These are phyloP conservation scores for Picochlorum sp. DNA, from an alignment of 139 green algal genomes.

Conservation along the genomic window DNA sequence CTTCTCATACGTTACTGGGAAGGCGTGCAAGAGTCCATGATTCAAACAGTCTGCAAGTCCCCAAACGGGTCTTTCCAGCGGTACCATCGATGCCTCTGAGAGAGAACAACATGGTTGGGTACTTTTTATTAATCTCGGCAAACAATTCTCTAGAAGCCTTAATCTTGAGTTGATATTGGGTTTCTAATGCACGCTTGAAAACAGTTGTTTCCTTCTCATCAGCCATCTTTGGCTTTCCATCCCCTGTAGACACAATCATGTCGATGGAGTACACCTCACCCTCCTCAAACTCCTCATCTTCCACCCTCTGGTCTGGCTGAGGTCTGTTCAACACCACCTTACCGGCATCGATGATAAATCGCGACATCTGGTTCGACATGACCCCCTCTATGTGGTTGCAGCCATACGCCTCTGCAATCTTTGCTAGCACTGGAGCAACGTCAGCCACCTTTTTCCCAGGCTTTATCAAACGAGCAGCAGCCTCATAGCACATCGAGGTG, in stretches of 20 bases:
- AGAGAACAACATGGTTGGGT: conserved; percentile 89
- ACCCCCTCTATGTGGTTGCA: conserved; percentile 94
- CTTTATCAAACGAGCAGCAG: conserved; percentile 78
- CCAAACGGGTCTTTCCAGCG: conserved; percentile 45
- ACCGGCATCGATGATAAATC: conserved; percentile 95
- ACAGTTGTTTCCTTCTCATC: conserved; percentile 97
- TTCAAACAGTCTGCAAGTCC: conserved; percentile 88
- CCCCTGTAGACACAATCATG: conserved; percentile 84
- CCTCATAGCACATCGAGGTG: conserved; percentile 72
- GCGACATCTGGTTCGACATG: conserved; percentile 87
- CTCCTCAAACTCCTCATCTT: conserved; percentile 90
- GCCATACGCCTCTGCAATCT: conserved; percentile 77
- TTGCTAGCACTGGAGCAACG: conserved; percentile 58
- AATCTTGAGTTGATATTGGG: conserved; percentile 89
- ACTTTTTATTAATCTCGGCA: conserved; percentile 74
- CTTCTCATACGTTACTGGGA: conserved; percentile 96
- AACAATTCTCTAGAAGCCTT: conserved; percentile 67
- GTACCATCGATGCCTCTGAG: conserved; percentile 43
- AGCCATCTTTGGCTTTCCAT: conserved; percentile 56
- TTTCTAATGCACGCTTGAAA: conserved; percentile 92
- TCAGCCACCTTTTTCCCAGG: conserved; percentile 74
- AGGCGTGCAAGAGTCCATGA: conserved; percentile 87
- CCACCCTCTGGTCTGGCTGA: conserved; percentile 68
- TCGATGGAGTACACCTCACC: conserved; percentile 96
- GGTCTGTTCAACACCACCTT: conserved; percentile 89